These are phyloP conservation scores for Aspergillus sergii DNA, from an alignment of 2,329 filamentous ascomycete genomes.

Conservation along the genomic window DNA sequence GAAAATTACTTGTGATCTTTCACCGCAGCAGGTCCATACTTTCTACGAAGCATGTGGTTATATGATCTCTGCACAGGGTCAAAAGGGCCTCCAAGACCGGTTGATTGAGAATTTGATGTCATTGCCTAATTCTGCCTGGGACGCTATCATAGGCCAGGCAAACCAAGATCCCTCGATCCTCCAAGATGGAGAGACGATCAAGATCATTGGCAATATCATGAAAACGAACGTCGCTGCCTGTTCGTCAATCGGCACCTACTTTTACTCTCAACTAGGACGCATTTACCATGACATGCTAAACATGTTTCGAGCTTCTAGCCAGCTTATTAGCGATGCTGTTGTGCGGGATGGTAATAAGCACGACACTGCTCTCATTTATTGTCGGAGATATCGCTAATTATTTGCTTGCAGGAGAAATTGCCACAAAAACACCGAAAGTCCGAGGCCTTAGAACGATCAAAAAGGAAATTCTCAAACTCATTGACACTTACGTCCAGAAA, in stretches of 20 bases:
- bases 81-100: conserved; percentile 90
- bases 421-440: conserved; percentile 96
- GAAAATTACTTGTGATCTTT: conserved; percentile 93
- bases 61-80: conserved; percentile 97
- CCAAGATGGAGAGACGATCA: conserved; percentile 93
- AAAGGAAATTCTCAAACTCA: conserved; percentile 97
- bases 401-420: conserved; percentile 69
- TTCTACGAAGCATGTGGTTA: conserved; percentile 99
- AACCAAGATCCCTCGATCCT: conserved; percentile 82
- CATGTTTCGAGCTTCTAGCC: conserved; percentile 98
- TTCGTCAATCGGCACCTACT: conserved; percentile 93
- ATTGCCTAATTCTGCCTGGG: conserved; percentile 92
- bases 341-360: conserved; percentile 70
- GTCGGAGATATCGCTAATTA: background rate
- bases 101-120: conserved; percentile 90
- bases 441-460: conserved; percentile 96
- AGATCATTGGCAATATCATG: conserved; percentile 99
- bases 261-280: conserved; percentile 95
- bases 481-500: conserved; percentile 97
- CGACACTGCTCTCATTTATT: background rate
- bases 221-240: conserved; percentile 99
- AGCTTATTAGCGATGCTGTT: conserved; percentile 91
- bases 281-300: conserved; percentile 99
- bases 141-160: conserved; percentile 86
- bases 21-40: conserved; percentile 95